Base-by-base conservation (phyloP, 495 filamentous ascomycete species). In the Penicillium ucsense region DNA sequence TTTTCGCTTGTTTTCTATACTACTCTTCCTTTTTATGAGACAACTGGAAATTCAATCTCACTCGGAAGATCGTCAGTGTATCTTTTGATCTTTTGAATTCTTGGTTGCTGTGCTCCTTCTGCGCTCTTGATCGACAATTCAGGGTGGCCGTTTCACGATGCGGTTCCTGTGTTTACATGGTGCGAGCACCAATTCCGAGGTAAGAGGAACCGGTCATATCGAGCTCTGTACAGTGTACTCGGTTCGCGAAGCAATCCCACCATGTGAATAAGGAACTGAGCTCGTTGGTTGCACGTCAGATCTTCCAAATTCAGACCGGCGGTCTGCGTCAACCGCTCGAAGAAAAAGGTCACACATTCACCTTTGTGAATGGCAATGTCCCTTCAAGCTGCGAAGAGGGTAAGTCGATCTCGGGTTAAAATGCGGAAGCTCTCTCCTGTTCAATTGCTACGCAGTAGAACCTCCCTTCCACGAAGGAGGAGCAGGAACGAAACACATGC, bases 231-330 rank as follows among this genome's bases (percentile, higher is more conserved):
- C 20, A 20, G 20, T 20, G 20, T 1, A 20, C 20, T 20, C 20
- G 20, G 20, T 20, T 20, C 20, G 20, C 20, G 20, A 20, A 20
- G 20, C 20, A 20, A 20, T 20, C 20, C 20, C 2, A 20, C 20
- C 20, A 2, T 20, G 20, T 20, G 2, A 20, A 20, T 20, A 2
- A 1, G 20, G 20, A 20, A 20, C 20, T 20, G 20, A 20, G 20
- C 20, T 20, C 20, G 20, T 20, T 20, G 20, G 20, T 20, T 20
- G 20, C 20, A 33, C 4, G 5, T 5, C 44, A 71, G 67, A 67
- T 71, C 36, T 64, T 71, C 52, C 64, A 69, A 44, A 66, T 71
- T 50, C 67, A 71, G 53, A 60, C 50, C 47, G 67, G 67, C 41
- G 67, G 67, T 8, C 35, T 70, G 20, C 53, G 54, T 49, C 62